Percentiles rank a stretch among this genome's conserved stretches.
phyloP scores from a whole-genome alignment of 2,329 filamentous ascomycete genomes.

The Cladosporium velox region DNA sequence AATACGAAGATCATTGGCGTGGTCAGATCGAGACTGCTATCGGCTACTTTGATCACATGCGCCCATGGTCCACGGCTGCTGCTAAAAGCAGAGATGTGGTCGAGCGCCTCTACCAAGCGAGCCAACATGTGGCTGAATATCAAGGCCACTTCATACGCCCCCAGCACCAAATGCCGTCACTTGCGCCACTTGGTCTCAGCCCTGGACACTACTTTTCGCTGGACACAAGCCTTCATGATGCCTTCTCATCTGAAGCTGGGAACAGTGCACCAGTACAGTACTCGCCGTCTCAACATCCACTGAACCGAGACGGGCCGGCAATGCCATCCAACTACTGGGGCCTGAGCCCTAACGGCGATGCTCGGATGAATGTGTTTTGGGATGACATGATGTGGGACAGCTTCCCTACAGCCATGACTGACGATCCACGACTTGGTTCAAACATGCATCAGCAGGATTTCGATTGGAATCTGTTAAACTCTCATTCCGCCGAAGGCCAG shows the following conservation, averaged over 20 bases:
- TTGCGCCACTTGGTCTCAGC: conserved; percentile 21
- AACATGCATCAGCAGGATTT: conserved; percentile 15
- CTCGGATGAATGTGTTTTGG: conserved; percentile 29
- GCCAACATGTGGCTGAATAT: conserved; percentile 32
- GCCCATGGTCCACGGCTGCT: conserved; percentile 48
- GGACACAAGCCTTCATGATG: conserved; percentile 8
- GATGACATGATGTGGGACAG: conserved; percentile 31
- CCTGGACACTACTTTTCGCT: conserved; percentile 18
- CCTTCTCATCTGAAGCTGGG: conserved; percentile 19
- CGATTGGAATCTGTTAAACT: conserved; percentile 17
- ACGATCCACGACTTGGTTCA: conserved; percentile 4
- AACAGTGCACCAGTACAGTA: neutral
- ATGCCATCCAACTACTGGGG: conserved; percentile 23
- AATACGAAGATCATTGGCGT: conserved; percentile 44
- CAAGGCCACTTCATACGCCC: conserved; percentile 29
- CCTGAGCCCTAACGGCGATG: conserved; percentile 26
- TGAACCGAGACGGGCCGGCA: conserved; percentile 24
- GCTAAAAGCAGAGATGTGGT: conserved; percentile 47
- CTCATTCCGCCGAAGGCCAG: conserved; percentile 12
- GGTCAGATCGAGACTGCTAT: conserved; percentile 45
- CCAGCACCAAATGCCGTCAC: conserved; percentile 24
- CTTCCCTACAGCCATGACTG: conserved; percentile 21
- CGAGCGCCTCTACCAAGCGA: conserved; percentile 44
- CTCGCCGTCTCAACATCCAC: conserved; percentile 17
- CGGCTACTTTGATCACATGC: conserved; percentile 46